Percentiles rank a stretch among this genome's conserved stretches.
phyloP scores from a whole-genome alignment of 805 yeast genomes.

The Candida lessepsii region DNA sequence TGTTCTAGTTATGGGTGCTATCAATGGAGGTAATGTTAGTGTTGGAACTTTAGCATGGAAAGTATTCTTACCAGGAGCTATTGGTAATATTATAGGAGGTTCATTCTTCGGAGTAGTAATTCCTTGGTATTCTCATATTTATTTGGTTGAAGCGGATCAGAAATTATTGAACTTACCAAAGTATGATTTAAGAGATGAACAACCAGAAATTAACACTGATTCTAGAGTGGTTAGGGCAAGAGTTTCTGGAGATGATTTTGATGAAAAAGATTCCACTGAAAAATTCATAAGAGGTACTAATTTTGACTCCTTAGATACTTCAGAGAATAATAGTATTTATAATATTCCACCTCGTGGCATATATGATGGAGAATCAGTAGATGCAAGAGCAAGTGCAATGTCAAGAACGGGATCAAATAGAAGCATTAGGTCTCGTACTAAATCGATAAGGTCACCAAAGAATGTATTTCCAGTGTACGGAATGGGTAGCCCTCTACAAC shows the following conservation, averaged over 20 bases:
- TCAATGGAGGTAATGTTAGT: conserved; percentile 58
- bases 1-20: conserved; percentile 60
- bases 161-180: conserved; percentile 59
- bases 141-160: conserved; percentile 71
- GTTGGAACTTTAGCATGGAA: conserved; percentile 74
- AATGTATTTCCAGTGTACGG: conserved; percentile 81
- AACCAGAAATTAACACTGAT: conserved; percentile 73
- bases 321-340: conserved; percentile 6
- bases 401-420: conserved; percentile 3
- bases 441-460: conserved; percentile 50
- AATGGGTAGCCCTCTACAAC: conserved; percentile 63
- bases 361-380: neutral
- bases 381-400: neutral
- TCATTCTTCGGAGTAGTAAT: conserved; percentile 57
- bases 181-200: conserved; percentile 75
- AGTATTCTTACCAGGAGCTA: conserved; percentile 61
- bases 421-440: conserved; percentile 5
- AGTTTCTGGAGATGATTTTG: conserved; percentile 6
- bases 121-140: conserved; percentile 73
- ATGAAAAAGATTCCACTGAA: conserved; percentile 10
- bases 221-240: conserved; percentile 68
- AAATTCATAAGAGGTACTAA: neutral
- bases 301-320: conserved; percentile 3
- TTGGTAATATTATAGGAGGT: conserved; percentile 85
- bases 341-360: conserved; percentile 12